phyloP scores from a whole-genome alignment of 1,284 basidiomycete genomes.

The Cystobasidium sp. region DNA sequence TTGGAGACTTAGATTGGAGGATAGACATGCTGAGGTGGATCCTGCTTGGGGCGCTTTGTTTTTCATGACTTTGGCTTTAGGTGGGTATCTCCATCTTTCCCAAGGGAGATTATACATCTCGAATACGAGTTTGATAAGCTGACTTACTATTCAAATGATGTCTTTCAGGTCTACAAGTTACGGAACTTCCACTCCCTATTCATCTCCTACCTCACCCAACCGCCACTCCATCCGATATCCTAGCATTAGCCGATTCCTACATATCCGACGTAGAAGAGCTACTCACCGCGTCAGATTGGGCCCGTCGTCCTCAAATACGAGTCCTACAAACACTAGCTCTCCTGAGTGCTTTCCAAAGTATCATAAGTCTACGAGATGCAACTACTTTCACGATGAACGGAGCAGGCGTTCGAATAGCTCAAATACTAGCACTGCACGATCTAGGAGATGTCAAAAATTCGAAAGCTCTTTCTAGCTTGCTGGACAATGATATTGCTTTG shows the following conservation, averaged over 20 bases:
- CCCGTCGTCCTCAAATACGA: conserved; percentile 29
- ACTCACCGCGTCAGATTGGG: conserved; percentile 20
- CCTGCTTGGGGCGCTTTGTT: conserved; percentile 36
- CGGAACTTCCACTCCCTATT: conserved; percentile 27
- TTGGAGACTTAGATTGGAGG: conserved; percentile 13
- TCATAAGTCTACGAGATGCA: conserved; percentile 25
- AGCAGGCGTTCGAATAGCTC: conserved; percentile 30
- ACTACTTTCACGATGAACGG: conserved; percentile 30
- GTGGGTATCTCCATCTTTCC: background rate
- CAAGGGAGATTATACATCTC: background rate
- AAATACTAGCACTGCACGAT: conserved; percentile 26
- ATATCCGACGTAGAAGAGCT: conserved; percentile 34
- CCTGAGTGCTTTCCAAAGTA: conserved; percentile 25
- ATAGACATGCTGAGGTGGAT: conserved; percentile 23
- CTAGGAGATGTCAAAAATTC: background rate
- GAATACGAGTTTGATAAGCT: background rate
- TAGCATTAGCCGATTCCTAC: conserved; percentile 8
- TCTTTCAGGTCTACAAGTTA: conserved; percentile 30
- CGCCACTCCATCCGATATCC: background rate
- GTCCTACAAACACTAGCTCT: conserved; percentile 25
- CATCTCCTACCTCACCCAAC: background rate
- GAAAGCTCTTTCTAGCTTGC: background rate
- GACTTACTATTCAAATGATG: background rate
- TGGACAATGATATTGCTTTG: conserved; percentile 18
- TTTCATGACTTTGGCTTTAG: conserved; percentile 31